phyloP scores from a whole-genome alignment of 2,329 filamentous ascomycete genomes.

The Phaeosphaeriaceae sp. region DNA sequence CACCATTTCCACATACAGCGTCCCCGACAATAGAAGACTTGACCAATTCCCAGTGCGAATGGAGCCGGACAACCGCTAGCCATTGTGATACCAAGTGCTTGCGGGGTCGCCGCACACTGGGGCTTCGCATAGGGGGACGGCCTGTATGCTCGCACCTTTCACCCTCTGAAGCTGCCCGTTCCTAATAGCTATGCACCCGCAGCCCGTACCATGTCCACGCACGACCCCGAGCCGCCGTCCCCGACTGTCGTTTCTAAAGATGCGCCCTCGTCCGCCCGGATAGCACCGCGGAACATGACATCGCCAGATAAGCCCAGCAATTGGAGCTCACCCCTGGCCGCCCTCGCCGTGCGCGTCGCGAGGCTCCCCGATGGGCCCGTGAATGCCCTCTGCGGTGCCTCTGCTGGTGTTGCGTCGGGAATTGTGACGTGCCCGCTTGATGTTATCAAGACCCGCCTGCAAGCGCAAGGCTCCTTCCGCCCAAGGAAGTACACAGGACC shows the following conservation, averaged over 20 bases:
- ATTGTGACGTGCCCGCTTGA: conserved; percentile 96
- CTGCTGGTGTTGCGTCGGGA: conserved; percentile 90
- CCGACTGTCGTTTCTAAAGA: conserved; percentile 39
- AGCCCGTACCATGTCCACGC: conserved; percentile 47
- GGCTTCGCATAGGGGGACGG: conserved; percentile 48
- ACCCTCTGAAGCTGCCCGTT: conserved; percentile 1
- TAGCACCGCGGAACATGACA: conserved; percentile 24
- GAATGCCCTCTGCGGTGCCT: conserved; percentile 84
- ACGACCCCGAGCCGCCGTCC: conserved; percentile 46
- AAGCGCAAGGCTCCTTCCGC: conserved; percentile 88
- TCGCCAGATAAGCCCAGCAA: conserved; percentile 18
- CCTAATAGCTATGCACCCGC: conserved; percentile 29
- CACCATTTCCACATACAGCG: neutral
- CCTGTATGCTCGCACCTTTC: conserved; percentile 34
- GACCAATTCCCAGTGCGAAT: conserved; percentile 41
- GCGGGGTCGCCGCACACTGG: conserved; percentile 53
- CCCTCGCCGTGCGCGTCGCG: conserved; percentile 50
- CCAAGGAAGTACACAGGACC: conserved; percentile 57
- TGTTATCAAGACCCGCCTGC: conserved; percentile 98
- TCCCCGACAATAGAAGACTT: conserved; percentile 2
- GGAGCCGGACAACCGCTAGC: conserved; percentile 51
- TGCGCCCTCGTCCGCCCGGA: conserved; percentile 35
- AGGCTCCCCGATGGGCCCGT: conserved; percentile 65
- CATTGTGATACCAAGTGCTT: conserved; percentile 50
- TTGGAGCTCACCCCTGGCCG: conserved; percentile 35